Evolutionary conservation across 768 basidiomycete species (phyloP), one percentile per base, ranked within the genome.

Genomic region (Boletus sp.): DNA sequence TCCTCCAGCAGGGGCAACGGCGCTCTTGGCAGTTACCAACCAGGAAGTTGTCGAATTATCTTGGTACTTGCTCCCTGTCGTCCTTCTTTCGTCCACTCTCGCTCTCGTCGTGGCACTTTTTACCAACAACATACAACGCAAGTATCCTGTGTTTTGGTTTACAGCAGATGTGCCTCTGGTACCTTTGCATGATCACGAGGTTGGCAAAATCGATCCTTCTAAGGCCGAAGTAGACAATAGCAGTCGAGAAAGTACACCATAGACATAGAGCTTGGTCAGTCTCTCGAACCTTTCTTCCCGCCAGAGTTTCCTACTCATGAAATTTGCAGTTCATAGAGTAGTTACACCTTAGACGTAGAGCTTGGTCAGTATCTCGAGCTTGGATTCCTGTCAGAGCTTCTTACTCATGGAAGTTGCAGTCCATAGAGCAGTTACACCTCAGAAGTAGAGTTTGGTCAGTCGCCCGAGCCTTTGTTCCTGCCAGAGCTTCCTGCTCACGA

Each of bases 1-100:
- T 61, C 83, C 83, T 4, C 83, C 83, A 20, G 82, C 80, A 50
- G 83, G 82, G 54, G 83, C 81, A 17, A 83, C 82, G 1, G 80
- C 82, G 20, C 71, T 84, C 37, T 70, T 84, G 10, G 77, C 81
- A n/a, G 75, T 78, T 3, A 64, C 78, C 32, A 77, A 76, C 61
- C 57, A 70, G 12, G 72, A 78, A 18, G 66, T 81, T 17, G 65
- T 78, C 17, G 61, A 67, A 12, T 63, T 83, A 40, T 78, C 77
- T 12, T 83, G 81, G 83, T 80, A 82, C 58, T 79, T 80, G 54
- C 69, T 85, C 12, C 81, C 81, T 14, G 75, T 83, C 45, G 66
- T 84, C 42, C 72, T 84, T 11, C 74, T 85, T 9, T 76, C 78
- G 4, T 79, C 79, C 6, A 60, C 71, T 8, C 69, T 84, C 8